Evolutionary conservation across 1,284 basidiomycete species (phyloP).

Genomic region (Pholiota adiposa): DNA sequence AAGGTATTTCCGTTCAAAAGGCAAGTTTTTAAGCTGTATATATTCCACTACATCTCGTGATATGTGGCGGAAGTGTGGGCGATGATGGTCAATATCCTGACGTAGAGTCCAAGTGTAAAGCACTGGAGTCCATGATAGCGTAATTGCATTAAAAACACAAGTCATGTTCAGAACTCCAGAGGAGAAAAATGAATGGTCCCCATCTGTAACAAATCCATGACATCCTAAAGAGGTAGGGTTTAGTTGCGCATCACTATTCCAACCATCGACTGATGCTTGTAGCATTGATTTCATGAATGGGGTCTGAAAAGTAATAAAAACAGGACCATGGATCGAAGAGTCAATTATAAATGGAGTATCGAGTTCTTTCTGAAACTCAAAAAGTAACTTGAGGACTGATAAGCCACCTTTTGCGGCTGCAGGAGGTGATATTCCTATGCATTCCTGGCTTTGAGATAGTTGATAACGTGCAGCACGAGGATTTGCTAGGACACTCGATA

Average conservation of each 20-base stretch:
- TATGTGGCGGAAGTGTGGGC: constrained; percentile 37
- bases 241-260: constrained; percentile 2
- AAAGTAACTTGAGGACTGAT: constrained; percentile 10
- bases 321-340: constrained; percentile 16
- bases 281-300: constrained; percentile 21
- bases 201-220: constrained; percentile 25
- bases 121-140: too few species aligned
- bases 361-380: constrained; percentile 13
- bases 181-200: constrained; percentile 24
- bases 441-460: neutral
- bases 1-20: neutral
- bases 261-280: constrained; percentile 15
- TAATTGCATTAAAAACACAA: constrained; percentile 14
- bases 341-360: constrained; percentile 20
- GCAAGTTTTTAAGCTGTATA: neutral
- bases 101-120: constrained; percentile 24
- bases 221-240: constrained; percentile 1
- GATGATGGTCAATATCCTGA: constrained; percentile 22
- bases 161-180: constrained; percentile 22
- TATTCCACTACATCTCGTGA: neutral
- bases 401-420: constrained; percentile 13
- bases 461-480: constrained; percentile 16
- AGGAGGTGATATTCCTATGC: constrained; percentile 12
- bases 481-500: constrained; percentile 14
- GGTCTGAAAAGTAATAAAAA: constrained; percentile 22